Percentiles rank a stretch among this genome's conserved stretches.
These are phyloP conservation scores for Phytophthora lateralis DNA, from an alignment of 352 stramenopile species.

Conservation along the genomic window DNA sequence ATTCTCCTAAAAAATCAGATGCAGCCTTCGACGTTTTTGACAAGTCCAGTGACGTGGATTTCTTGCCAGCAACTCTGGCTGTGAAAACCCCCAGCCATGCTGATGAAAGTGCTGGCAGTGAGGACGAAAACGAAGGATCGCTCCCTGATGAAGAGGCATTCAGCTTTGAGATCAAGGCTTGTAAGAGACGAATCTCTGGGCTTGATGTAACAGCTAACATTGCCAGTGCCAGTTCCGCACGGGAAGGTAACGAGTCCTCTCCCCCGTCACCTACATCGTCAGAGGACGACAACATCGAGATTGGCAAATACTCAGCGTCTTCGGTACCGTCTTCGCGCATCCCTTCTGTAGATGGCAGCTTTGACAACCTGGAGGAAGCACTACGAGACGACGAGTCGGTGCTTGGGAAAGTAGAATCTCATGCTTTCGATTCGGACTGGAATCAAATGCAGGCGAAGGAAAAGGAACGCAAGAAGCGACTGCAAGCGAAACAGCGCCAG, in stretches of 20 bases:
- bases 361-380: constrained; percentile 21
- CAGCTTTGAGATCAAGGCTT: constrained; percentile 61
- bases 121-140: constrained; percentile 19
- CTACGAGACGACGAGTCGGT: constrained; percentile 14
- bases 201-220: constrained; percentile 1
- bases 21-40: constrained; percentile 39
- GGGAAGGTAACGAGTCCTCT: constrained; percentile 10
- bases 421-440: constrained; percentile 65
- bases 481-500: constrained; percentile 78
- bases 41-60: constrained; percentile 37
- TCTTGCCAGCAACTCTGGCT: constrained; percentile 20
- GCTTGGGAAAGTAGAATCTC: constrained; percentile 22
- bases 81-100: constrained; percentile 4
- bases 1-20: constrained; percentile 7
- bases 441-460: constrained; percentile 76
- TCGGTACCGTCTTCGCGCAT: constrained; percentile 8
- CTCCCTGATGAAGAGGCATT: constrained; percentile 27
- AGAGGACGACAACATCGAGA: constrained; percentile 25
- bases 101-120: constrained; percentile 10
- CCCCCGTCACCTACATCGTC: constrained; percentile 15
- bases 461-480: constrained; percentile 69
- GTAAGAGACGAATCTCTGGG: constrained; percentile 24
- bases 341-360: constrained; percentile 28
- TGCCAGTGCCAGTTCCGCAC: background rate
- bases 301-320: constrained; percentile 34